phyloP scores from a whole-genome alignment of 495 filamentous ascomycete species.

The Tuber brumale region DNA sequence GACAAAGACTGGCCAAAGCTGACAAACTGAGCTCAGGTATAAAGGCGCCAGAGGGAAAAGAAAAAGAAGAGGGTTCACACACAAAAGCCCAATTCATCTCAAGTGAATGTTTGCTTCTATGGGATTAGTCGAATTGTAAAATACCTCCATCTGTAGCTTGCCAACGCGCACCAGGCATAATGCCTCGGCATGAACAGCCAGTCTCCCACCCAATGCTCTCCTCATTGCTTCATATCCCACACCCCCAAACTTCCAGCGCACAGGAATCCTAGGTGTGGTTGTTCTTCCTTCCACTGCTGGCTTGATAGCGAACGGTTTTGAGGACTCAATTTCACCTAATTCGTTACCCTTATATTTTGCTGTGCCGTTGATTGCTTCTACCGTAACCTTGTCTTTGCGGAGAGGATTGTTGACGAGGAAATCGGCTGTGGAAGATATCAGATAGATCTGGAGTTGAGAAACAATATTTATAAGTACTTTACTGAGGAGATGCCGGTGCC shows the following conservation, averaged over 20 bases:
- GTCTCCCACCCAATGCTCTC: conserved; percentile 71
- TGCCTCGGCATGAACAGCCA: conserved; percentile 75
- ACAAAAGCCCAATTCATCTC: conserved; percentile 1
- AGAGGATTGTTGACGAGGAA: conserved; percentile 81
- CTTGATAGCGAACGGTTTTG: conserved; percentile 66
- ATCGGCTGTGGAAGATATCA: conserved; percentile 76
- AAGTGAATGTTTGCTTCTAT: conserved; percentile 31
- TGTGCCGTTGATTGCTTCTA: conserved; percentile 74
- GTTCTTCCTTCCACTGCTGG: conserved; percentile 57
- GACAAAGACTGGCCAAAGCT: neutral
- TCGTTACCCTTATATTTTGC: conserved; percentile 76
- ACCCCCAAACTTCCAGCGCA: conserved; percentile 65
- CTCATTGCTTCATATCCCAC: conserved; percentile 76
- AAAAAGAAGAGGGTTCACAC: neutral
- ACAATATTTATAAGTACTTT: conserved; percentile 6
- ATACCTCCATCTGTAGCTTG: conserved; percentile 63
- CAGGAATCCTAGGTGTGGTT: conserved; percentile 66
- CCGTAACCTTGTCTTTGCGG: conserved; percentile 58
- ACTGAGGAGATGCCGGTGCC: neutral
- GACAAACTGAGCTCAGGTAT: neutral
- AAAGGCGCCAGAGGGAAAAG: neutral
- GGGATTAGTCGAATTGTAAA: conserved; percentile 32
- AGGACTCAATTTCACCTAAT: conserved; percentile 68
- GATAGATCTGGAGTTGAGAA: conserved; percentile 52
- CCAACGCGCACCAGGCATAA: conserved; percentile 62